Conservation (phyloP, 1,284 basidiomycete species). For the Ustilago vetiveriae region DNA sequence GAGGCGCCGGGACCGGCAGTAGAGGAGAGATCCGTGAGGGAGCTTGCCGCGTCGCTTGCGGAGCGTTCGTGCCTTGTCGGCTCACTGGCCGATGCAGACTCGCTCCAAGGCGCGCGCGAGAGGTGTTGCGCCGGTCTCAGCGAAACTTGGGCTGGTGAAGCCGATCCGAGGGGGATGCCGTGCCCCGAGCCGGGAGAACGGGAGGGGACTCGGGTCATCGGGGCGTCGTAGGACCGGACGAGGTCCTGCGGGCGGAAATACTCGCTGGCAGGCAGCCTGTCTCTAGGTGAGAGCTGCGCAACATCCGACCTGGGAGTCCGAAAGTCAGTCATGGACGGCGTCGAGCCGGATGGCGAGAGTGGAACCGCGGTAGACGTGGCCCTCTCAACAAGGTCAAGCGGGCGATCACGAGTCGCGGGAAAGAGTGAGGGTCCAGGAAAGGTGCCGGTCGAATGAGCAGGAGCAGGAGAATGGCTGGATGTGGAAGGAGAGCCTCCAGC, state of each 20-base stretch:
- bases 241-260: conserved; percentile 19
- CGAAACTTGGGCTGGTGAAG: conserved; percentile 20
- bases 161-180: conserved; percentile 8
- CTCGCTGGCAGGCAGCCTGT: conserved; percentile 12
- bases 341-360: conserved; percentile 17
- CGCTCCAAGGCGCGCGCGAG: conserved; percentile 24
- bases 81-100: conserved; percentile 12
- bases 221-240: conserved; percentile 2
- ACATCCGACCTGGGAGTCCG: conserved; percentile 14
- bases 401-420: not conserved
- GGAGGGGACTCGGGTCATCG: conserved; percentile 2
- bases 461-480: conserved; percentile 24
- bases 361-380: conserved; percentile 3
- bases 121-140: conserved; percentile 19
- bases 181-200: conserved; percentile 13
- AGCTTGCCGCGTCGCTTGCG: conserved; percentile 24
- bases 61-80: conserved; percentile 23
- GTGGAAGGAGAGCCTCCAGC: conserved; percentile 14
- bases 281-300: conserved; percentile 8
- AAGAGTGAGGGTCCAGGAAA: conserved; percentile 16
- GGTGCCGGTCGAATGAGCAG: conserved; percentile 13
- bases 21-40: conserved; percentile 13
- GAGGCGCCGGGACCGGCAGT: conserved; percentile 10
- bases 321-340: conserved; percentile 20
- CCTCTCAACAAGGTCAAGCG: not conserved